phyloP scores from a whole-genome alignment of 495 filamentous ascomycete species.

The Penicillium ucsense region DNA sequence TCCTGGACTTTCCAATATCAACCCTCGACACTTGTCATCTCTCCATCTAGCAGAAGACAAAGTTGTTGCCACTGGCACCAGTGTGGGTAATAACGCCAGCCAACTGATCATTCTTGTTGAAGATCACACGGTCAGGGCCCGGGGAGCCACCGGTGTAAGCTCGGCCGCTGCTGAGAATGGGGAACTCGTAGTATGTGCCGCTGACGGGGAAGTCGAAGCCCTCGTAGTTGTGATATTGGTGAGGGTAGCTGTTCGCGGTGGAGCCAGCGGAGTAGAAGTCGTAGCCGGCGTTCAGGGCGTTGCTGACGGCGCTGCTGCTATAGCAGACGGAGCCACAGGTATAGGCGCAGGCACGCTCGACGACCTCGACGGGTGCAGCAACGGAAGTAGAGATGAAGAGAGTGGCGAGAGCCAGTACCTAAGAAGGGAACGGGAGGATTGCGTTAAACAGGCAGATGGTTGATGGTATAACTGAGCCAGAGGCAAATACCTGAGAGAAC shows the following conservation, averaged over 20 bases:
- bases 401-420: constrained; percentile 18
- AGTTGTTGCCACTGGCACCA: constrained; percentile 55
- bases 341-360: constrained; percentile 38
- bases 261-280: constrained; percentile 34
- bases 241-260: constrained; percentile 51
- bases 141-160: constrained; percentile 56
- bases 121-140: constrained; percentile 63
- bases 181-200: constrained; percentile 66
- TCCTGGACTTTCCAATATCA: background rate
- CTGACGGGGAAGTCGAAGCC: constrained; percentile 54
- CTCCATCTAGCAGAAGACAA: constrained; percentile 42
- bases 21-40: background rate
- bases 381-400: constrained; percentile 28
- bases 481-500: constrained; percentile 17
- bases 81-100: constrained; percentile 60
- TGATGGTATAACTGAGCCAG: background rate
- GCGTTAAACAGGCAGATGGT: background rate
- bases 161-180: constrained; percentile 45
- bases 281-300: constrained; percentile 43
- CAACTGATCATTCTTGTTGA: constrained; percentile 42
- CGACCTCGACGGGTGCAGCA: constrained; percentile 36
- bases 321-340: constrained; percentile 46
- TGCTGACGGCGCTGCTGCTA: constrained; percentile 32
- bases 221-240: constrained; percentile 66
- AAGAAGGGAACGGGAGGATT: background rate